Conservation (phyloP, 1,139 yeast species). For the Pichia sp. region DNA sequence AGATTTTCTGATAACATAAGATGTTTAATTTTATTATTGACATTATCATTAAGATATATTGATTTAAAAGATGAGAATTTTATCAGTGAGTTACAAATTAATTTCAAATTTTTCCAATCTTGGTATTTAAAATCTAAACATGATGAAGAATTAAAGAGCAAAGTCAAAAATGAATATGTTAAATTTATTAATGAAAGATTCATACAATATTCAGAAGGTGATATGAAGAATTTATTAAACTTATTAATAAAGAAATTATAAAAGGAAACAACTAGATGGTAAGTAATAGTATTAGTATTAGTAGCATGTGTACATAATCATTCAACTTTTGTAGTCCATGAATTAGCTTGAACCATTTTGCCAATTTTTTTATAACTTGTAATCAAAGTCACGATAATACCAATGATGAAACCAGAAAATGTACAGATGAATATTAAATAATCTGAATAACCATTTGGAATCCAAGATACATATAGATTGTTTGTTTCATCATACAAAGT, state of each 20-base stretch:
- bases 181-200: slow-evolving; percentile 27
- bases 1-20: slow-evolving; percentile 36
- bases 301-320: slow-evolving; percentile 3
- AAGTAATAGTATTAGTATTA: too few relatives aligned
- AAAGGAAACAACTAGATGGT: neutral
- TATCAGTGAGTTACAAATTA: slow-evolving; percentile 55
- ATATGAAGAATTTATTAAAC: slow-evolving; percentile 18
- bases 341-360: slow-evolving; percentile 17
- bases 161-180: slow-evolving; percentile 42
- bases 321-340: slow-evolving; percentile 23
- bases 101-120: slow-evolving; percentile 67
- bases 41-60: slow-evolving; percentile 59
- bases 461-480: slow-evolving; percentile 10
- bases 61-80: slow-evolving; percentile 36
- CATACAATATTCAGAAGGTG: slow-evolving; percentile 18
- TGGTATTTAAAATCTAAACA: slow-evolving; percentile 23
- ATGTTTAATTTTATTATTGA: slow-evolving; percentile 50
- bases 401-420: slow-evolving; percentile 8
- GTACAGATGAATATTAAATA: slow-evolving; percentile 6
- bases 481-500: slow-evolving; percentile 1
- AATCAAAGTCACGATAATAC: slow-evolving; percentile 11
- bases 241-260: slow-evolving; percentile 21
- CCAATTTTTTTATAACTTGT: slow-evolving; percentile 16
- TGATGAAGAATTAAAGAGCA: slow-evolving; percentile 31
- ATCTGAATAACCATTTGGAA: neutral